Base-by-base conservation (phyloP, 345 rosid species). In the Nephelium lappaceum region DNA sequence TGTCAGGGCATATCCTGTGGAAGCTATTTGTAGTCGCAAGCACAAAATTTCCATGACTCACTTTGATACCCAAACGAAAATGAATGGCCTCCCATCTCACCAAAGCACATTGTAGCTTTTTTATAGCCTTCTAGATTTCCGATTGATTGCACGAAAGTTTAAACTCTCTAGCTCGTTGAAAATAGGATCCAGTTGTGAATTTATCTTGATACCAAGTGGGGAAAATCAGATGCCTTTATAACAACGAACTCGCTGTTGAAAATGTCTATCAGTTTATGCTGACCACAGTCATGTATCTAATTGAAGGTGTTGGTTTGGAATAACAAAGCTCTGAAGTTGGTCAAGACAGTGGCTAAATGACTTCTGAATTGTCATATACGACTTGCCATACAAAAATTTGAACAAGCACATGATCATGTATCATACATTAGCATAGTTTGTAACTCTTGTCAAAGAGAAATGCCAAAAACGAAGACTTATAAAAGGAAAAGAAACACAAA, bases 401-500 rank as follows among this genome's bases (percentile, higher is more conserved):
- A 31, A 1, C 3, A 2, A 31, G 36, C 3, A 31, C 36, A 31
- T 31, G 36, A 31, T 31, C 36, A 31, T 31, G 36, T 31, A 31
- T 31, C 3, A 31, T 2, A 31, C 36, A 31, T 31, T 31, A 31
- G 3, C 36, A 31, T 31, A 31, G 36, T 31, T 27, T 31, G 36
- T 31, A 31, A 4, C 36, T 31, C 36, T 31, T 31, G 36, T 31
- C 36, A 31, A 8, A 41, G 43, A 41, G 43, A 41, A 41, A 8
- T 6, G 43, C 8, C 43, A 41, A 61, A 61, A 61, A 31, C 36
- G 3, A 31, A 2, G 36, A 31, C 36, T 31, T 31, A 31, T 31
- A 2, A 4, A 31, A 31, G 36, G 3, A 31, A 31, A 61, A 61
- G 31, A 2, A 0, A 0, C 0, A 2, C 7, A 0, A 0, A 2